Conservation (phyloP, 2,329 filamentous ascomycete species). For the Macroventuria anomochaeta region DNA sequence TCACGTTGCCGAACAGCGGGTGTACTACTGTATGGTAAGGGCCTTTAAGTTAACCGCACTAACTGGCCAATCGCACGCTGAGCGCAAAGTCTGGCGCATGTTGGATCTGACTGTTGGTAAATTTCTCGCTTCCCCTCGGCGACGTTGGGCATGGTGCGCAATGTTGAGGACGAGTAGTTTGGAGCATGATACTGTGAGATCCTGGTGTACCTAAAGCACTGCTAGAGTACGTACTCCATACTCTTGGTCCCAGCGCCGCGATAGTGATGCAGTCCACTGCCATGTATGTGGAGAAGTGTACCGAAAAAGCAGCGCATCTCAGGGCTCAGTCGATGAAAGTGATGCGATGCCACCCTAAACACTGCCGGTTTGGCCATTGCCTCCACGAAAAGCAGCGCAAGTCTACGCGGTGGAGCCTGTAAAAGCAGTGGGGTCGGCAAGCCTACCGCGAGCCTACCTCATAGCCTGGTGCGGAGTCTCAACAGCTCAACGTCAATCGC, state of each 20-base stretch:
- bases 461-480: slow-evolving; percentile 8
- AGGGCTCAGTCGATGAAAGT: not conserved
- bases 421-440: slow-evolving; percentile 13
- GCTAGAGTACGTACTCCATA: not conserved
- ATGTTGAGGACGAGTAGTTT: not conserved
- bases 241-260: slow-evolving; percentile 1
- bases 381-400: slow-evolving; percentile 10
- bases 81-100: slow-evolving; percentile 10
- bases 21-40: slow-evolving; percentile 6
- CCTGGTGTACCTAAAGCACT: not conserved
- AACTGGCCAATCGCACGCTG: slow-evolving; percentile 1
- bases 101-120: not conserved
- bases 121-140: not conserved
- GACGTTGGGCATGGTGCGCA: slow-evolving; percentile 8
- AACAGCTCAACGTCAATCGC: slow-evolving; percentile 4
- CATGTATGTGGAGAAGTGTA: not conserved
- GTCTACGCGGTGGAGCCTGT: not conserved
- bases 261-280: not conserved
- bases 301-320: slow-evolving; percentile 7
- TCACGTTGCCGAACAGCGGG: slow-evolving; percentile 7
- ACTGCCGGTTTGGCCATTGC: not conserved
- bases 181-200: slow-evolving; percentile 1
- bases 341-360: not conserved
- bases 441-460: slow-evolving; percentile 8
- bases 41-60: slow-evolving; percentile 3